Percentiles rank a stretch among this genome's conserved stretches.
These are phyloP conservation scores for Torulaspora indica DNA, from an alignment of 805 yeast genomes.

Conservation along the genomic window DNA sequence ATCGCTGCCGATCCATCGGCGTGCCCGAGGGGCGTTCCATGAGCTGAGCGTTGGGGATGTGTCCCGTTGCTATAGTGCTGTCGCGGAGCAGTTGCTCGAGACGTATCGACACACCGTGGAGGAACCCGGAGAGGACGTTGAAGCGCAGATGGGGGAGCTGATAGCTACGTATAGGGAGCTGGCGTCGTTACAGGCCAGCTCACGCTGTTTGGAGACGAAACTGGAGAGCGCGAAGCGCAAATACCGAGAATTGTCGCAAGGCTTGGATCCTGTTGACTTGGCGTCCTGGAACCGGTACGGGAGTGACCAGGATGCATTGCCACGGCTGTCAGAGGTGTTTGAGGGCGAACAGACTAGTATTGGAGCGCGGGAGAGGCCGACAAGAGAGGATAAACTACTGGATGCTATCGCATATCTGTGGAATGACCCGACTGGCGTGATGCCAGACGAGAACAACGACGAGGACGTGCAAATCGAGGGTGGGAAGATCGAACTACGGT, in stretches of 20 bases:
- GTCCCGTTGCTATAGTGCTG: conserved; percentile 10
- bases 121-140: conserved; percentile 8
- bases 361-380: not conserved
- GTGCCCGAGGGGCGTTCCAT: conserved; percentile 17
- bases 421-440: conserved; percentile 55
- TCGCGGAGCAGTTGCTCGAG: conserved; percentile 19
- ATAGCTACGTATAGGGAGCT: conserved; percentile 5
- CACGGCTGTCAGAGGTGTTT: conserved; percentile 16
- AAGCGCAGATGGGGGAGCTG: conserved; percentile 4
- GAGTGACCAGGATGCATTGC: conserved; percentile 13
- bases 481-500: conserved; percentile 61
- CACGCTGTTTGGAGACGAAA: conserved; percentile 1
- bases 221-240: conserved; percentile 14
- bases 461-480: conserved; percentile 67
- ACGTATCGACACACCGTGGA: conserved; percentile 19
- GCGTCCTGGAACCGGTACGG: conserved; percentile 25
- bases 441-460: conserved; percentile 50
- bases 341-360: not conserved
- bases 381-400: conserved; percentile 24
- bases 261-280: conserved; percentile 15
- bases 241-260: conserved; percentile 14
- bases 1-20: conserved; percentile 24
- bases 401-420: conserved; percentile 47
- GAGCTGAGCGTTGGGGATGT: conserved; percentile 15
- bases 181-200: conserved; percentile 3